Evolutionary conservation across 257 asterid species (phyloP).

Genomic region (Gentiana macrophylla): DNA sequence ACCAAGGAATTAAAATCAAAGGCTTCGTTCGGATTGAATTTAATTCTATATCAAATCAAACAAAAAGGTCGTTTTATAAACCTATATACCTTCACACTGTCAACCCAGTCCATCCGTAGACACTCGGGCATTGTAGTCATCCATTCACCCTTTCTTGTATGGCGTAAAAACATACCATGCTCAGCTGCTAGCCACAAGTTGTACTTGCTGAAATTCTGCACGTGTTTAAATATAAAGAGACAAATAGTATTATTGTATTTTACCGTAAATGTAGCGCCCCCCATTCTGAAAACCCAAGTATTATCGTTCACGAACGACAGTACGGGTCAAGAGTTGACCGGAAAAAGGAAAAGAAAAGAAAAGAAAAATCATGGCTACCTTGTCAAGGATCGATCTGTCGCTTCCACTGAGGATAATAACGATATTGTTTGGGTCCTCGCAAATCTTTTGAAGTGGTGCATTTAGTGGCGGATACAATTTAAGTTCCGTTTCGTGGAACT

Average conservation of each 20-base stretch:
- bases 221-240: conserved; percentile 6
- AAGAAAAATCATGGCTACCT: conserved; percentile 36
- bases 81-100: conserved; percentile 62
- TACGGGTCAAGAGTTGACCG: too few relatives aligned
- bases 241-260: neutral
- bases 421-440: conserved; percentile 68
- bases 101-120: conserved; percentile 94
- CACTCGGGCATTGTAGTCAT: conserved; percentile 95
- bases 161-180: conserved; percentile 84
- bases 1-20: conserved; percentile 1
- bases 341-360: conserved; percentile 10
- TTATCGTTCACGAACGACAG: too few relatives aligned
- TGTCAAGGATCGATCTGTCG: conserved; percentile 59
- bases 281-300: too few relatives aligned
- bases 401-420: conserved; percentile 82
- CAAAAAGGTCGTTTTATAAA: too few relatives aligned
- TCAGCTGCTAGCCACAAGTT: conserved; percentile 93
- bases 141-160: conserved; percentile 54
- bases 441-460: conserved; percentile 48
- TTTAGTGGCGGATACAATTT: conserved; percentile 61
- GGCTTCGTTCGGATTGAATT: neutral
- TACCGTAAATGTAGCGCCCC: conserved; percentile 3
- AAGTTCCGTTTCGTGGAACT: conserved; percentile 80
- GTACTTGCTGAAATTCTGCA: conserved; percentile 76
- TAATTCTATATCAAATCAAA: too few relatives aligned